Percentiles rank a stretch among this genome's conserved stretches.
Conservation (phyloP, 352 stramenopile species). For the Phytophthora syringae region DNA sequence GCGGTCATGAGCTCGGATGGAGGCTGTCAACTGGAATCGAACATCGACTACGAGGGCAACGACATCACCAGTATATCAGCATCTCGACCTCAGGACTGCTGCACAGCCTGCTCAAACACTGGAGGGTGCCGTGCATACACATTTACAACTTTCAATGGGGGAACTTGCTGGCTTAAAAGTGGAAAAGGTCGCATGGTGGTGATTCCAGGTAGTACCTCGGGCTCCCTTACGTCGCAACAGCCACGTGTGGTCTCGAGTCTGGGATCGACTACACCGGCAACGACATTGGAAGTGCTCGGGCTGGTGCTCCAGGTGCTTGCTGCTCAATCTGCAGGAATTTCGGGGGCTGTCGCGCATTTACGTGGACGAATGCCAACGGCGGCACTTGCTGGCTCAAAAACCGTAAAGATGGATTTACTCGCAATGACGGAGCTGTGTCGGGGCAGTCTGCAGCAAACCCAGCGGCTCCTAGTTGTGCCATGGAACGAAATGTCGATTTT, state of each 20-base stretch:
- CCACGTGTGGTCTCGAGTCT: constrained; percentile 37
- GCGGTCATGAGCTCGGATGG: constrained; percentile 13
- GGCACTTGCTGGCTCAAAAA: constrained; percentile 64
- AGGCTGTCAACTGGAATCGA: constrained; percentile 11
- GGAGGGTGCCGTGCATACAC: constrained; percentile 42
- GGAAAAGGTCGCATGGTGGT: constrained; percentile 30
- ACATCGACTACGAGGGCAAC: constrained; percentile 28
- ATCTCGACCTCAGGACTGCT: constrained; percentile 22
- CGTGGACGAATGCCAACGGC: constrained; percentile 54
- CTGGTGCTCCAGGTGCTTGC: constrained; percentile 12
- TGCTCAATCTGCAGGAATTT: constrained; percentile 34
- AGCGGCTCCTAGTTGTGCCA: constrained; percentile 31
- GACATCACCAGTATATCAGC: constrained; percentile 21
- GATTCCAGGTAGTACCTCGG: constrained; percentile 19
- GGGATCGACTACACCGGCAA: constrained; percentile 35
- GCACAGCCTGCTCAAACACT: constrained; percentile 16
- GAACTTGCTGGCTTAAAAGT: constrained; percentile 42
- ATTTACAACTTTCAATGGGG: constrained; percentile 31
- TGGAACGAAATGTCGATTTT: constrained; percentile 42
- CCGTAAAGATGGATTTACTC: constrained; percentile 17
- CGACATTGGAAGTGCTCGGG: constrained; percentile 32
- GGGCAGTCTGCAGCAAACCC: constrained; percentile 21
- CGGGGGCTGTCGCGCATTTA: constrained; percentile 44
- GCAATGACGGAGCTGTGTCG: constrained; percentile 20
- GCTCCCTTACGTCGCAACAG: constrained; percentile 8